Base-by-base conservation (phyloP, 1,284 basidiomycete species). In the Peniophora sp. region DNA sequence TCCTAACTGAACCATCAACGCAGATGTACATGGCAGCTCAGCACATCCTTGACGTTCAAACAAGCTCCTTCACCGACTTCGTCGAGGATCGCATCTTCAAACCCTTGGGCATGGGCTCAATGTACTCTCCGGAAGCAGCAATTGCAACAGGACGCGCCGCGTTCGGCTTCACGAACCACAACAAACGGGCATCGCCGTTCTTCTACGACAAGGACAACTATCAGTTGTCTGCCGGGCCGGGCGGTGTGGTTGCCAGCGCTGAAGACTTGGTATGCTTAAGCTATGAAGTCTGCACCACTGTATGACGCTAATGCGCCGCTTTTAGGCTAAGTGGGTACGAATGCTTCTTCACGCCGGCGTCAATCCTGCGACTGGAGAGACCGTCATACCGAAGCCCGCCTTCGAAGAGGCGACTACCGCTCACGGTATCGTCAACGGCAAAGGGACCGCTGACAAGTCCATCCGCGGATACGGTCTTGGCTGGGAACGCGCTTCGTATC, bases 91-190 rank as follows among this genome's bases (percentile, higher is more conserved):
- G 72, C 39, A 63, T 79, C 2, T 72, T 75, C 54, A 51, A 57
- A 3, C 73, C 73, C 0, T 63, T 75, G 8, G 66, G 67, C 35
- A 75, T 78, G 74, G 59, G 64, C 0, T 59, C 67, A 0, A 74
- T 73, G 0, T 77, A 41, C 18, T 41, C 37, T n/a, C 37, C 37
- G 5, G 37, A n/a, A 5, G 64, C 65, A 22, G 74, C 73, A 0
- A 60, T 66, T 37, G 53, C 51, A 1, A 57, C 64, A 2, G 69
- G 65, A 3, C 62, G 58, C 1, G 51, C 73, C 6, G 70, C 72
- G 0, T 62, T 74, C 47, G 48, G 53, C 2, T 60, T 59, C 60
- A 56, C 57, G 6, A 20, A 17, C 15, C 51, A 45, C 23, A 59
- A 55, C 12, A 53, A 55, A 37, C 55, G 58, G n/a, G 62, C 59